These are phyloP conservation scores for Trichophyton verrucosum DNA, from an alignment of 2,329 filamentous ascomycete genomes.

Conservation along the genomic window DNA sequence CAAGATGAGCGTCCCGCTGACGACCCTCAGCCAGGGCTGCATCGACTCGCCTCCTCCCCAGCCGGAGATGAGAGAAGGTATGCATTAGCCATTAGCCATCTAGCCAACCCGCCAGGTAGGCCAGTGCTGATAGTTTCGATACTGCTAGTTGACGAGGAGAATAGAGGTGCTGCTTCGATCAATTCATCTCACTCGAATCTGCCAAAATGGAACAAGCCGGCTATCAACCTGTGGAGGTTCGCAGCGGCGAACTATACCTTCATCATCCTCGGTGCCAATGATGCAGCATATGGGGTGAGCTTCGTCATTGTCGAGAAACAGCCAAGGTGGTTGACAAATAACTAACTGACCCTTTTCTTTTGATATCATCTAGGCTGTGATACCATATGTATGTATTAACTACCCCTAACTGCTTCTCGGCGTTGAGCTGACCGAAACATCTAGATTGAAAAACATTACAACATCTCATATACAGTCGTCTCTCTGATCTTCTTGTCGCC, in stretches of 20 bases:
- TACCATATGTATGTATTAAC: constrained; percentile 33
- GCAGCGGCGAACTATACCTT: constrained; percentile 47
- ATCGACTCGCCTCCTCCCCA: neutral
- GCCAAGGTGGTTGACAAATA: neutral
- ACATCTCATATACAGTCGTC: constrained; percentile 34
- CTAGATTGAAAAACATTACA: constrained; percentile 34
- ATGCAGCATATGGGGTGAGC: constrained; percentile 45
- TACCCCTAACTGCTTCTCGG: neutral
- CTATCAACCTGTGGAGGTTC: constrained; percentile 47
- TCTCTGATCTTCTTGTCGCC: constrained; percentile 39
- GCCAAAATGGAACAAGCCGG: constrained; percentile 53
- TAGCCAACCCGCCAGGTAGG: too few relatives aligned
- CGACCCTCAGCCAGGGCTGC: neutral
- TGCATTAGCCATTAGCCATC: neutral
- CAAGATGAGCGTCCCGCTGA: neutral
- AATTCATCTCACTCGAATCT: constrained; percentile 12
- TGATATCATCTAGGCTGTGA: constrained; percentile 27
- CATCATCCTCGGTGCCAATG: constrained; percentile 44
- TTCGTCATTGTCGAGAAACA: neutral
- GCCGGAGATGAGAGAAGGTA: neutral
- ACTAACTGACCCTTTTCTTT: neutral
- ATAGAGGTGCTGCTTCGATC: neutral
- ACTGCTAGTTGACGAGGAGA: neutral
- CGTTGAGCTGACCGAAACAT: constrained; percentile 11
- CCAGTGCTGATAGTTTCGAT: neutral